A percentile compares a stretch with the other conserved stretches of the same genome.
phyloP scores from a whole-genome alignment of 2,329 filamentous ascomycete genomes.

The Xenoacremonium recifei region DNA sequence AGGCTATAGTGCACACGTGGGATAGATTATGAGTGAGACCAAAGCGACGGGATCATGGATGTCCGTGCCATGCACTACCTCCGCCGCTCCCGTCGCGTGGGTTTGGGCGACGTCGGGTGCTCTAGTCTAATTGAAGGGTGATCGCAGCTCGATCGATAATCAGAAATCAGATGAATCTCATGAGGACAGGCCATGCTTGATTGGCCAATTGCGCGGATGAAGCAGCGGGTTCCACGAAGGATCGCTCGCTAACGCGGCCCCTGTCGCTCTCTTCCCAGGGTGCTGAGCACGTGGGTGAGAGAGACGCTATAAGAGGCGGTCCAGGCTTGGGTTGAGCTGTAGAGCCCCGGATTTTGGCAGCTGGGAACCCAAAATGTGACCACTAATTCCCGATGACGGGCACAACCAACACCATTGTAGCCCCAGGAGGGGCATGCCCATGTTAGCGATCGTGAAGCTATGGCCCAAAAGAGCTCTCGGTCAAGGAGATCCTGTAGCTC shows the following conservation, averaged over 20 bases:
- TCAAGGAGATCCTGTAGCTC: conserved; percentile 1
- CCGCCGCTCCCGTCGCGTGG: too few species aligned
- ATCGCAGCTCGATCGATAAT: too few species aligned
- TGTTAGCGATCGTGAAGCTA: background rate
- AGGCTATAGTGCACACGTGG: too few species aligned
- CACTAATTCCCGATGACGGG: background rate
- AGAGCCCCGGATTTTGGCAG: background rate
- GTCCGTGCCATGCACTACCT: too few species aligned
- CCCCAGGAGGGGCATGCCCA: background rate
- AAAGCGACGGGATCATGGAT: too few species aligned
- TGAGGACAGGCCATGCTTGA: too few species aligned
- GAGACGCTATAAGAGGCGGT: background rate
- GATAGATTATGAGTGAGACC: too few species aligned
- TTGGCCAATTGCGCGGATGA: background rate
- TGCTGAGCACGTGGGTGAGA: background rate
- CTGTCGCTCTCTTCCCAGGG: background rate
- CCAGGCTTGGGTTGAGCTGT: background rate
- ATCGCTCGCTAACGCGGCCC: too few species aligned
- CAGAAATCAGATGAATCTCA: too few species aligned
- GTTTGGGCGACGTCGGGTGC: too few species aligned
- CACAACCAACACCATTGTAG: background rate
- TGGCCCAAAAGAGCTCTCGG: conserved; percentile 6
- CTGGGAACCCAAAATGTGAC: background rate
- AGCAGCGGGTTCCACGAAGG: background rate
- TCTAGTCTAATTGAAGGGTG: too few species aligned